phyloP scores from a whole-genome alignment of 768 basidiomycete genomes.

The Grammothele lineata region DNA sequence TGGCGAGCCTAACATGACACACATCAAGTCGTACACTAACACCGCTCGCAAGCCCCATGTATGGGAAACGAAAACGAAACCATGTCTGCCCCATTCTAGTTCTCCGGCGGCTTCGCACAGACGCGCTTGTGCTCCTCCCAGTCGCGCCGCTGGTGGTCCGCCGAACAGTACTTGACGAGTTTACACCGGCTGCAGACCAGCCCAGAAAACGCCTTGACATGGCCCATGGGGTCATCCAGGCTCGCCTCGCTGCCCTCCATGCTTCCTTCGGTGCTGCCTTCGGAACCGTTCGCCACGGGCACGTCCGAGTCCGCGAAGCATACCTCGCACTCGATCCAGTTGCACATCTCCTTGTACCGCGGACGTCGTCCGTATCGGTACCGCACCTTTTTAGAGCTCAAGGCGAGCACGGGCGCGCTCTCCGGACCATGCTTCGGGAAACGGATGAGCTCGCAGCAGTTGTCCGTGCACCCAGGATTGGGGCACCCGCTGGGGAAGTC shows the following conservation, averaged over 20 bases:
- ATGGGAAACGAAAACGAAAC: no score
- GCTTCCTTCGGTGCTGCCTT: slow-evolving; percentile 33
- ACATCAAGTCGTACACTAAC: no score
- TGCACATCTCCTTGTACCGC: slow-evolving; percentile 66
- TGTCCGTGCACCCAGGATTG: slow-evolving; percentile 74
- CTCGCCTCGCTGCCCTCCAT: slow-evolving; percentile 42
- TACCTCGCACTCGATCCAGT: slow-evolving; percentile 74
- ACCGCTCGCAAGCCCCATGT: no score
- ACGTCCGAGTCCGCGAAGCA: slow-evolving; percentile 42
- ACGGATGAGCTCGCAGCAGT: slow-evolving; percentile 74
- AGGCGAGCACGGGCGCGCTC: slow-evolving; percentile 56
- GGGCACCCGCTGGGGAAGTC: slow-evolving; percentile 79
- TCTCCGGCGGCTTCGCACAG: slow-evolving; percentile 38
- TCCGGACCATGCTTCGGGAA: slow-evolving; percentile 66
- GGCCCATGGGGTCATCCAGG: slow-evolving; percentile 4
- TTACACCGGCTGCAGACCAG: slow-evolving; percentile 75
- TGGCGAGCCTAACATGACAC: no score
- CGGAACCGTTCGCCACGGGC: slow-evolving; percentile 36
- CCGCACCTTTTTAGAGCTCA: slow-evolving; percentile 51
- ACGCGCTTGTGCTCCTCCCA: slow-evolving; percentile 78
- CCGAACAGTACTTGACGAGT: slow-evolving; percentile 73
- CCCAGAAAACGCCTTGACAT: slow-evolving; percentile 30
- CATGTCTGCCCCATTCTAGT: no score
- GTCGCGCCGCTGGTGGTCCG: slow-evolving; percentile 69
- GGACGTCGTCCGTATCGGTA: slow-evolving; percentile 35